These are phyloP conservation scores for Tricholoma sp. DNA, from an alignment of 768 basidiomycete genomes.

Conservation along the genomic window DNA sequence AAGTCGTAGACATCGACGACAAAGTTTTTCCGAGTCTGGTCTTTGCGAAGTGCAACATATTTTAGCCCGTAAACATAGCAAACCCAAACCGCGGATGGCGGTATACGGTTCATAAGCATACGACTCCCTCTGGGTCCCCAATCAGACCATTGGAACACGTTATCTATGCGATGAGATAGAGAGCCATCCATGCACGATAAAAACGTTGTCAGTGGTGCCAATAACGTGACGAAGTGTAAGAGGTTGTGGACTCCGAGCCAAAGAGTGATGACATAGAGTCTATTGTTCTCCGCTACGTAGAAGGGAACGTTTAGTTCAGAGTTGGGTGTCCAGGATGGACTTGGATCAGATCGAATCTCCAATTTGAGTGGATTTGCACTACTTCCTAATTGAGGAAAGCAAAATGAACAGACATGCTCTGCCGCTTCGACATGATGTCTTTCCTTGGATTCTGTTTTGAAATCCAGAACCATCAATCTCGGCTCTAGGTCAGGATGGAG, in stretches of 20 bases:
- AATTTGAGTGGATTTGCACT: constrained; percentile 26
- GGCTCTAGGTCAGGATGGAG: constrained; percentile 18
- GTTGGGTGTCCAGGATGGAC: constrained; percentile 39
- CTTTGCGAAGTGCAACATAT: constrained; percentile 26
- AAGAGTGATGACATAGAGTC: constrained; percentile 44
- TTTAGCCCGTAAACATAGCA: constrained; percentile 52
- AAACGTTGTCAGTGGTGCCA: constrained; percentile 37
- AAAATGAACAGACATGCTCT: constrained; percentile 32
- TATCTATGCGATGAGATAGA: constrained; percentile 8
- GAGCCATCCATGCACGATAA: constrained; percentile 27
- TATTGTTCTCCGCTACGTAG: constrained; percentile 32
- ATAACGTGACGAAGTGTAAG: constrained; percentile 31
- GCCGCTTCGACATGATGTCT: constrained; percentile 23
- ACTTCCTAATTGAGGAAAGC: constrained; percentile 32
- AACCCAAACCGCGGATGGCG: constrained; percentile 45
- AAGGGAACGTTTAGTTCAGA: constrained; percentile 39
- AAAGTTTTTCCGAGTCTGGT: constrained; percentile 4
- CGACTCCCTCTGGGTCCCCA: constrained; percentile 51
- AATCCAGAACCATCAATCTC: constrained; percentile 35
- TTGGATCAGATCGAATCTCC: constrained; percentile 49
- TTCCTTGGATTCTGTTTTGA: constrained; percentile 25
- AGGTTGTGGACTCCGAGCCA: constrained; percentile 26
- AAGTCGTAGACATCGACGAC: constrained; percentile 46
- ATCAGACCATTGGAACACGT: constrained; percentile 37
- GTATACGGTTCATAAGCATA: constrained; percentile 27